Conservation (phyloP, 257 asterid genomes). For the Rauvolfia tetraphylla region DNA sequence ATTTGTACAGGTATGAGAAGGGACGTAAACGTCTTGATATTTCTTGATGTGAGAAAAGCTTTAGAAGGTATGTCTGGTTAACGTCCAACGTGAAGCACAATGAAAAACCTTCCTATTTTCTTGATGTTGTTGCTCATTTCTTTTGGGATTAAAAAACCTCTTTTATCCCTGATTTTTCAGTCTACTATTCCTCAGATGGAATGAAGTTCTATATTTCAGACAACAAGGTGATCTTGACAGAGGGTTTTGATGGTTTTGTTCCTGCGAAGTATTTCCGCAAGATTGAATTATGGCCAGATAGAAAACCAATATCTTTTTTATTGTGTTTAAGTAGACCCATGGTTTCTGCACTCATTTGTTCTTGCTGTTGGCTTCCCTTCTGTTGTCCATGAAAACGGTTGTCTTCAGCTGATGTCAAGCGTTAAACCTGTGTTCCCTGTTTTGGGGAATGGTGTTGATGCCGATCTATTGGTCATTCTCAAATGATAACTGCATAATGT, state of each 20-base stretch:
- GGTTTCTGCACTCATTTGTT: not conserved
- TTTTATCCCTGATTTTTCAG: slow-evolving; percentile 18
- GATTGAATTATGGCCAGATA: slow-evolving; percentile 85
- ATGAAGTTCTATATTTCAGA: slow-evolving; percentile 88
- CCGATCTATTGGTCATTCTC: too few relatives aligned
- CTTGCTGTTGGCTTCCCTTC: not conserved
- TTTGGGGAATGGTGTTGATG: too few relatives aligned
- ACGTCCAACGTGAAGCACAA: not conserved
- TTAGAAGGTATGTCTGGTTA: slow-evolving; percentile 56
- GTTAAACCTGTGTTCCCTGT: not conserved
- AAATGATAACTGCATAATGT: too few relatives aligned
- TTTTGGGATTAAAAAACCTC: not conserved
- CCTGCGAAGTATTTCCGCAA: slow-evolving; percentile 69
- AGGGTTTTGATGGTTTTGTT: slow-evolving; percentile 83
- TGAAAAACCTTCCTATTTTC: not conserved
- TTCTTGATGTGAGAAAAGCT: slow-evolving; percentile 78
- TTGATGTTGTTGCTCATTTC: not conserved
- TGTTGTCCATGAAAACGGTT: not conserved
- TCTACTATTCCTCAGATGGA: slow-evolving; percentile 52
- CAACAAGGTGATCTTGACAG: slow-evolving; percentile 82
- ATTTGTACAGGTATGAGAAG: slow-evolving; percentile 74
- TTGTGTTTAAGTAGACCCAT: not conserved
- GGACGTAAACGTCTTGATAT: slow-evolving; percentile 62
- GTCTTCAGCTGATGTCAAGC: not conserved
- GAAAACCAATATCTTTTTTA: slow-evolving; percentile 48